Evolutionary conservation across 352 stramenopile species (phyloP), one percentile per base, ranked within the genome.

Genomic region (Plasmopara halstedii): DNA sequence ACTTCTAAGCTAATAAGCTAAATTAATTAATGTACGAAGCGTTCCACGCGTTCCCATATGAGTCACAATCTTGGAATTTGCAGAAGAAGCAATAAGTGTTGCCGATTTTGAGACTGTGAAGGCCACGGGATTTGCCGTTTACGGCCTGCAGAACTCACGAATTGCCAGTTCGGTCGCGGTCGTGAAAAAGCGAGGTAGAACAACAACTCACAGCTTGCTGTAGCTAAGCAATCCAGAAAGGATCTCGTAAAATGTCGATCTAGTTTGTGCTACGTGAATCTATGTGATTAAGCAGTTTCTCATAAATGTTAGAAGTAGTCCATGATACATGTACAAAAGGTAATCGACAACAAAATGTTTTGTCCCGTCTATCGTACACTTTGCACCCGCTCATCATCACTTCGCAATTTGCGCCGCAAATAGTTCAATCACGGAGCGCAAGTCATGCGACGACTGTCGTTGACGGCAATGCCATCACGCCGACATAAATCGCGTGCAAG

Each of bases 381-480:
- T 29, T 29, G 42, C 26, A 51, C 42, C 34, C 17, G 15, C 35
- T 41, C 27, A 35, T 3, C 36, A 58, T 46, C 48, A 67, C 53
- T 60, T 59, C 33, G 19, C 49, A 67, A 67, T 57, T 67, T 44
- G 38, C 51, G 44, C 32, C 29, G n/a, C 39, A 9, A 10, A 42
- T 37, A 38, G 6, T 17, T 21, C 14, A 15, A 44, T 26, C 20
- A 29, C 25, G 17, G 19, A 2, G 15, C 26, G 20, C 9, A 22
- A 46, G 31, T 13, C 18, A 70, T 70, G 60, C 56, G 56, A 25
- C 46, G 60, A 52, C 23, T 70, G 41, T 70, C 60, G 13, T 53
- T 70, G 40, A 63, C 56, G 17, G 56, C 60, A 7, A 70, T 63
- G 51, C 52, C 60, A 31, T 62, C 56, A 25, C 56, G 56, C 11